Evolutionary conservation across 306 rosid species (phyloP), one percentile per base, ranked within the genome.

Genomic region (Pterocarpus santalinus): DNA sequence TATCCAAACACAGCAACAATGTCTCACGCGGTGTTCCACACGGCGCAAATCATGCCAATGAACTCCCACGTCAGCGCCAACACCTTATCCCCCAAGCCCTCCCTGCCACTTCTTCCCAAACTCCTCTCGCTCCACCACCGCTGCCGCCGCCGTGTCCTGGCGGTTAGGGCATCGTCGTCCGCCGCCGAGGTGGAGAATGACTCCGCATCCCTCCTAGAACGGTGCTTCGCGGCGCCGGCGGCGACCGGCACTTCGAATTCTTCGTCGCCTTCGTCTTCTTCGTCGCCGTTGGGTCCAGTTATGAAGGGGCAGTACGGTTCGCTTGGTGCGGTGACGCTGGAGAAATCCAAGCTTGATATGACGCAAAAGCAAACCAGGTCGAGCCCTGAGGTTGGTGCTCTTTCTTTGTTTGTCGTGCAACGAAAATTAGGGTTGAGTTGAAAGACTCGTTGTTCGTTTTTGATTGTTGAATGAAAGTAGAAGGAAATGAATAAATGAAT

Each of bases 221-320:
- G 92, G 4, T 95, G 99, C 78, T 88, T 89, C 2, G 83, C 22
- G 2, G 87, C 85, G 8, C 78, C 95, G 2, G 17, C 89, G 0
- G 78, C 84, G 7, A 30, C 89, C 16, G 69, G 68, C 4, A 62
- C 71, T 46, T 66, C 81, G 8, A 51, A 28, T 34, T 49, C 62
- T 35, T 68, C 81, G 15, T 38, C 61, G 4, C 2, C 61, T 55
- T 55, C 53, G 9, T 10, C 10, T n/a, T 55, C 61, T 3, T 55
- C 61, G 30, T 55, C 74, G 62, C 5, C 33, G 32, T 16, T 28
- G 15, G 80, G 79, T 66, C 89, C 94, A 22, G 89, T 84, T 39
- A 93, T 93, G 99, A 95, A 95, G 82, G 96, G 89, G 0, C 68
- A 93, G 81, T 89, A 58, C 77, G 93, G 99, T 76, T 22, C 98